Base-by-base conservation (phyloP, 495 filamentous ascomycete genomes). In the Mycothermus thermophilus region DNA sequence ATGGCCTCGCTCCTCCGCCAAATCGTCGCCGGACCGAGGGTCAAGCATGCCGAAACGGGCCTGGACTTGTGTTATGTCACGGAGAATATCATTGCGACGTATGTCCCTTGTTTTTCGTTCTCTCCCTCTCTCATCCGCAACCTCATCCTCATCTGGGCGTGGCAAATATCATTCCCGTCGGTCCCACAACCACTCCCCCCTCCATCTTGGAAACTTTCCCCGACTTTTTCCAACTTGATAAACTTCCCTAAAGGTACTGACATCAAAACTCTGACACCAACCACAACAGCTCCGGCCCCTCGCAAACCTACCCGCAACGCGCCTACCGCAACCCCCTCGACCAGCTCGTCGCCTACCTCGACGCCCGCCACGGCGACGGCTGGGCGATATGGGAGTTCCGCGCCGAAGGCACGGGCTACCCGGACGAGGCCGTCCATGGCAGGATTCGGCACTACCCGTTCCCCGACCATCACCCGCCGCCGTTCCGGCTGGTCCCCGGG, bases 341-440 rank as follows among this genome's bases (percentile, higher is more conserved):
- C 45, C 68, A 71, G 8, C 73, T 97, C 4, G 78, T 96, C 32
- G 70, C 71, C 20, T 96, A 83, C 51, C 79, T 97, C 26, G 82
- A 96, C 58, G 59, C 62, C 13, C 82, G 82, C 41, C 90, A 97
- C 63, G 78, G 72, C 34, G 55, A 66, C 8, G 62, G 84, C 37
- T 96, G 88, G 90, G 71, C 76, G 8, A 93, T 97, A 43, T 97
- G 85, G 84, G 90, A 97, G 51, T 95, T 96, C 48, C 77, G 92
- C 23, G 90, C 84, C 21, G 90, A 97, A 53, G 90, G 90, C 7
- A 93, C 92, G 0, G 90, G 90, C 0, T 97, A 97, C 47, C 83
- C 82, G 0, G 90, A 96, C 53, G 69, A 69, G 16, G 87, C 90
- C 37, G 86, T 97, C 1, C 82, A 87, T 48, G 66, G 71, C 19